Percentiles rank a stretch among this genome's conserved stretches.
These are phyloP conservation scores for Huntiella savannae DNA, from an alignment of 2,329 filamentous ascomycete genomes.

Conservation along the genomic window DNA sequence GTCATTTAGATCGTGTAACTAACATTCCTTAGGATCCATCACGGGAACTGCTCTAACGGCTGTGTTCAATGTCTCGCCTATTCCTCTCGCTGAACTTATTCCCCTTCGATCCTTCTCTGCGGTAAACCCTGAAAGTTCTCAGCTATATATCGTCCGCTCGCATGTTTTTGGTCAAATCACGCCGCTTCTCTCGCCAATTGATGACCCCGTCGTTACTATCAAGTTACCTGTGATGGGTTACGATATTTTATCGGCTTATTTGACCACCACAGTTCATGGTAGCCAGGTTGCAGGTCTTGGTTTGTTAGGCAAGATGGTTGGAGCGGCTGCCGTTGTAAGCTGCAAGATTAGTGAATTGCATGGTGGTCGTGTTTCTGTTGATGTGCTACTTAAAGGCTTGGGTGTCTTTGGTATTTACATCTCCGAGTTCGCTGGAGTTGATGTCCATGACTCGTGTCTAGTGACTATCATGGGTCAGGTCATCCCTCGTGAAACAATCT, in stretches of 20 bases:
- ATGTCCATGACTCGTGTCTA: constrained; percentile 48
- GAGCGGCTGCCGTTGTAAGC: constrained; percentile 54
- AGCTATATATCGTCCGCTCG: constrained; percentile 51
- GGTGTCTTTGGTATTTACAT: constrained; percentile 66
- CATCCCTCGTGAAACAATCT: constrained; percentile 48
- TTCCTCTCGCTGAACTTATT: constrained; percentile 47
- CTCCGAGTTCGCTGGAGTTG: constrained; percentile 42
- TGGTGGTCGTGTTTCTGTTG: constrained; percentile 40
- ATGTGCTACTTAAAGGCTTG: constrained; percentile 58
- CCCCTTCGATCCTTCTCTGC: constrained; percentile 57
- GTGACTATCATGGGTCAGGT: constrained; percentile 53
- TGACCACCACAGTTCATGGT: constrained; percentile 34
- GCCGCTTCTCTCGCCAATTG: constrained; percentile 25
- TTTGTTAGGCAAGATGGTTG: constrained; percentile 75
- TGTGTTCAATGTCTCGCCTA: constrained; percentile 60
- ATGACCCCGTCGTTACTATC: constrained; percentile 32
- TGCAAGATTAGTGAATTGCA: constrained; percentile 34
- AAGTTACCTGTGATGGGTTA: constrained; percentile 48
- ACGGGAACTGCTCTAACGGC: constrained; percentile 63
- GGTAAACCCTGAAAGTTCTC: constrained; percentile 22
- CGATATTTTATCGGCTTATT: constrained; percentile 65
- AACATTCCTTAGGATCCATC: constrained; percentile 21
- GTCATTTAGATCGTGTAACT: constrained; percentile 5
- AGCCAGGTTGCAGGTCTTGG: constrained; percentile 48
- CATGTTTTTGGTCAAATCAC: constrained; percentile 49